Base-by-base conservation (phyloP, 352 stramenopile species). In the Globisporangium orthogonon region DNA sequence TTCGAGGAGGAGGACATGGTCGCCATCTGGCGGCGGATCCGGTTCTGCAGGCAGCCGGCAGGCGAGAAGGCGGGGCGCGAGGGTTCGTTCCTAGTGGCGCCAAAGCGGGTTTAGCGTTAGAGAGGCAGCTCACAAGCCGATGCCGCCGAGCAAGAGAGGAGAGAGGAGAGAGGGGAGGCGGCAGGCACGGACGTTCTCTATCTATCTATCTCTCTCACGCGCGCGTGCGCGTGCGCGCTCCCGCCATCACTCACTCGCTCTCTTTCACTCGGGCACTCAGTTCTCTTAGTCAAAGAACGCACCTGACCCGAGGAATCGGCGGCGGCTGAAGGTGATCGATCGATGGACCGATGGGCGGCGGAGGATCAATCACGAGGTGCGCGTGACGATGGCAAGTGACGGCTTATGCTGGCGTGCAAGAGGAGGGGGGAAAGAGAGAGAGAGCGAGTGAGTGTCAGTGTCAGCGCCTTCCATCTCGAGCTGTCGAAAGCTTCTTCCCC, bases 21-120 rank as follows among this genome's bases (percentile, higher is more conserved):
- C 37, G 58, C 58, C 44, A 60, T 53, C 52, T 55, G 58, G 52
- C 37, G 58, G 59, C 37, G 58, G 59, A 64, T 64, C 58, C 58
- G 58, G 52, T 59, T 60, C 45, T 64, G 58, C 51, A 35, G 29
- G 7, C 7, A 35, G 45, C 45, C 23, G 23, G 23, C 23, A 23
- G 23, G 23, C 23, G 23, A 23, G 23, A 23, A 23, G 23, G 23
- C 23, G 23, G 23, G 23, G 23, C 23, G 23, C 23, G 23, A 23
- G 23, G 1, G 23, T 14, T 23, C 23, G 23, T 13, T 33, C 49
- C 30, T 53, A 31, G 14, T 29, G 29, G 43, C 43, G 37, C 37
- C 18, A 28, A 2, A 48, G 43, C n/a, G 14, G 29, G 29, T 23
- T 48, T 30, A 48, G 43, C 4, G 6, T n/a, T 28, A 11, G 7